phyloP scores from a whole-genome alignment of 495 filamentous ascomycete species.

The Delitschia confertaspora region DNA sequence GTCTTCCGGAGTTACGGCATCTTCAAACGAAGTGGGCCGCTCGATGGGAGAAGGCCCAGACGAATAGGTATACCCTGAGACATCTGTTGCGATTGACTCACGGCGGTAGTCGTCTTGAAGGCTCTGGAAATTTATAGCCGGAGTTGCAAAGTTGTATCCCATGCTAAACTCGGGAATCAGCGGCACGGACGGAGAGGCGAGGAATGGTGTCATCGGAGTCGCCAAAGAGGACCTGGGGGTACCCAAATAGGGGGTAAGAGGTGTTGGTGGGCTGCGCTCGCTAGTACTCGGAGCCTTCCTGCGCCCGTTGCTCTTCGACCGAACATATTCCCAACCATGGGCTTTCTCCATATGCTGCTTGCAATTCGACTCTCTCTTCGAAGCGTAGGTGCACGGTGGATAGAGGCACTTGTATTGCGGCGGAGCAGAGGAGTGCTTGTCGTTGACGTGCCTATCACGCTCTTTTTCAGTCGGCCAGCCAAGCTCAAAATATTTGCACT shows the following conservation, averaged over 20 bases:
- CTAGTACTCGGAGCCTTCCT: conserved; percentile 25
- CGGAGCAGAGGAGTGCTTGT: conserved; percentile 79
- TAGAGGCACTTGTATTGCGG: conserved; percentile 73
- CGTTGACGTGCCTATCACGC: conserved; percentile 86
- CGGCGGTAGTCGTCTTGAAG: conserved; percentile 23
- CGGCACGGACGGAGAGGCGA: conserved; percentile 9
- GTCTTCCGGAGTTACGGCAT: conserved; percentile 31
- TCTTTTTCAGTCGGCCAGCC: conserved; percentile 98
- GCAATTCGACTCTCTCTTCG: conserved; percentile 94
- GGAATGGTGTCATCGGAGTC: conserved; percentile 23
- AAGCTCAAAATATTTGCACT: conserved; percentile 76
- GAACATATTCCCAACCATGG: conserved; percentile 79
- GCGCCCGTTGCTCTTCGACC: conserved; percentile 76
- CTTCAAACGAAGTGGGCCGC: conserved; percentile 26
- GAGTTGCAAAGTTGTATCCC: conserved; percentile 18
- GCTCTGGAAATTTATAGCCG: conserved; percentile 16
- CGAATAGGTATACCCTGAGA: conserved; percentile 21
- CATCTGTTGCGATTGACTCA: conserved; percentile 22
- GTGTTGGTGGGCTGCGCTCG: conserved; percentile 28
- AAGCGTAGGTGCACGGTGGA: conserved; percentile 80
- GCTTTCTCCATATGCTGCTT: conserved; percentile 99
- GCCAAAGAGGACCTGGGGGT: conserved; percentile 22
- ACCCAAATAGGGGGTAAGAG: conserved; percentile 23
- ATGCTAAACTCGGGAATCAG: conserved; percentile 15
- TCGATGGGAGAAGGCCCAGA: conserved; percentile 24